A percentile compares a stretch with the other conserved stretches of the same genome.
phyloP scores from a whole-genome alignment of 768 basidiomycete genomes.

The Neoboletus brunneissimus region DNA sequence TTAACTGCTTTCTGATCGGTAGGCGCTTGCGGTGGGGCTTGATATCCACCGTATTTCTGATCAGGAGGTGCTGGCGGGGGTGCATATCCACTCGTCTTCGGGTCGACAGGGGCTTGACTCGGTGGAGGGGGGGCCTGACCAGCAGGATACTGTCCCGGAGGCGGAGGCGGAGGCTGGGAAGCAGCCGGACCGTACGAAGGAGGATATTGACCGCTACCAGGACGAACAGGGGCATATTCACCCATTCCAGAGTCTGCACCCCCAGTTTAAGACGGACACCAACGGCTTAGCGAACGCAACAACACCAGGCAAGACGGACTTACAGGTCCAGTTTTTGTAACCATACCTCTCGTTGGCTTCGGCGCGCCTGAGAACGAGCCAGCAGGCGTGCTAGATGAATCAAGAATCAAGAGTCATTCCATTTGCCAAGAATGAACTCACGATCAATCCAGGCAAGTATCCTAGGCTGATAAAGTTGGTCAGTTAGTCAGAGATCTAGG shows the following conservation, averaged over 20 bases:
- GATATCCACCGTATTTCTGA: not conserved
- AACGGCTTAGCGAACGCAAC: not conserved
- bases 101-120: slow-evolving; percentile 5
- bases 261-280: not conserved
- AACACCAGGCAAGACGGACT: not conserved
- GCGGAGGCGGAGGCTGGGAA: not conserved
- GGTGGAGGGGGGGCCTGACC: not conserved
- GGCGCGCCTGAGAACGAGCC: slow-evolving; percentile 81
- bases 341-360: slow-evolving; percentile 61
- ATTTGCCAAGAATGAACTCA: slow-evolving; percentile 18
- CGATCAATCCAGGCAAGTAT: slow-evolving; percentile 63
- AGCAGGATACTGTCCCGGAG: not conserved
- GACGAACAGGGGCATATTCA: slow-evolving; percentile 1
- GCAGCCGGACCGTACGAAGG: not conserved
- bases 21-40: not conserved
- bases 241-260: slow-evolving; percentile 22
- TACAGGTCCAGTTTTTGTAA: slow-evolving; percentile 24
- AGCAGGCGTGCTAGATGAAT: slow-evolving; percentile 65
- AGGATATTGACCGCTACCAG: not conserved
- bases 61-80: not conserved
- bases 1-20: slow-evolving; percentile 4
- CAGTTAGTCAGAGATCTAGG: not conserved
- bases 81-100: slow-evolving; percentile 1
- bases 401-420: not conserved
- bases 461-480: slow-evolving; percentile 49